phyloP scores from a whole-genome alignment of 2,329 filamentous ascomycete genomes.

The Ophiostoma perfectum region DNA sequence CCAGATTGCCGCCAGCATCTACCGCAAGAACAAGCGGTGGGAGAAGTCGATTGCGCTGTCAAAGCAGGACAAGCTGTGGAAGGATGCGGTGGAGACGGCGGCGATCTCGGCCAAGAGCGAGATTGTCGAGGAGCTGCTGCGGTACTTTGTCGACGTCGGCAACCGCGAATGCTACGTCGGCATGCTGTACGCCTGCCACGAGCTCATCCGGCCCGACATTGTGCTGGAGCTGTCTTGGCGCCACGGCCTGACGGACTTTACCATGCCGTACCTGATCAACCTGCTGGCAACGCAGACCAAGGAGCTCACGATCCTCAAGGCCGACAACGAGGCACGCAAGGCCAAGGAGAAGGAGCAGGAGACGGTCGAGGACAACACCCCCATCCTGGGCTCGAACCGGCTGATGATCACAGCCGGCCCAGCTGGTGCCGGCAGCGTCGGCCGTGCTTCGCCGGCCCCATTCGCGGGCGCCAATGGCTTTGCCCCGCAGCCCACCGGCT shows the following conservation, averaged over 20 bases:
- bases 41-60: constrained; percentile 97
- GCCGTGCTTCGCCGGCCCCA: constrained; percentile 57
- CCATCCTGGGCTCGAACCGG: constrained; percentile 80
- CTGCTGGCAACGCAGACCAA: constrained; percentile 85
- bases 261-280: constrained; percentile 99
- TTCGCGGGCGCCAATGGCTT: constrained; percentile 83
- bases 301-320: constrained; percentile 77
- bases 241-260: constrained; percentile 88
- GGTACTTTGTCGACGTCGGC: constrained; percentile 98
- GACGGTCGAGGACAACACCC: constrained; percentile 88
- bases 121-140: constrained; percentile 89
- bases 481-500: constrained; percentile 80
- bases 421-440: constrained; percentile 34
- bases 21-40: constrained; percentile 99
- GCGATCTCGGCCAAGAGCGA: constrained; percentile 86
- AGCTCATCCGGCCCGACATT: constrained; percentile 86
- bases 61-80: constrained; percentile 99
- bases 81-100: constrained; percentile 96
- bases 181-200: constrained; percentile 98
- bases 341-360: constrained; percentile 42
- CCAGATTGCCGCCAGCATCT: constrained; percentile 96
- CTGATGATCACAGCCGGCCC: constrained; percentile 94
- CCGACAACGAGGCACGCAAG: constrained; percentile 74
- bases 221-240: constrained; percentile 98
- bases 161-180: constrained; percentile 99